A percentile compares a stretch with the other conserved stretches of the same genome.
These are phyloP conservation scores for Neurospora hispaniola DNA, from an alignment of 495 filamentous ascomycete genomes.

Conservation along the genomic window DNA sequence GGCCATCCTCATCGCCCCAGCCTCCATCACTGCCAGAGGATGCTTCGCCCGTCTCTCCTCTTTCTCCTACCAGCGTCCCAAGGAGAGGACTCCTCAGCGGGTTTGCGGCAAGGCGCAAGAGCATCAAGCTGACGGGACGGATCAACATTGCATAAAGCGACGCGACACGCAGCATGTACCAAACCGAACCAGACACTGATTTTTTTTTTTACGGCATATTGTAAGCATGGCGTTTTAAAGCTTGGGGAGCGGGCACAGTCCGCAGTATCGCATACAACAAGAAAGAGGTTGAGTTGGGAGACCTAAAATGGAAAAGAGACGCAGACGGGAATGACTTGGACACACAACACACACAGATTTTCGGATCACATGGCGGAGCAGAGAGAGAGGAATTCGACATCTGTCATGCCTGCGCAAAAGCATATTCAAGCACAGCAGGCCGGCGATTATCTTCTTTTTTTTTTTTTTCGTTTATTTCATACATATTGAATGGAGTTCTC, in stretches of 20 bases:
- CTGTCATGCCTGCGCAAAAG: background rate
- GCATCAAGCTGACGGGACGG: slow-evolving; percentile 24
- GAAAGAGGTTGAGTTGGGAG: background rate
- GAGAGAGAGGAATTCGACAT: background rate
- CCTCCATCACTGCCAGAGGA: background rate
- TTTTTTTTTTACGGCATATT: background rate
- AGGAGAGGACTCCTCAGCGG: slow-evolving; percentile 33
- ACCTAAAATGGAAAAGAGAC: background rate
- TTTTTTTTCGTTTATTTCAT: background rate
- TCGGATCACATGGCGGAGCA: background rate
- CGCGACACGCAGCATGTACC: background rate
- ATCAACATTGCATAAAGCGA: background rate
- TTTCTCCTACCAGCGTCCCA: background rate
- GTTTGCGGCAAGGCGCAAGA: slow-evolving; percentile 29
- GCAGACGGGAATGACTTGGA: background rate
- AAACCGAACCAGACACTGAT: background rate
- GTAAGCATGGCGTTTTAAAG: background rate
- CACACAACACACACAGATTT: background rate
- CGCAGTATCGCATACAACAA: background rate
- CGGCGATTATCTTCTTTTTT: background rate
- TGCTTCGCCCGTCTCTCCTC: background rate
- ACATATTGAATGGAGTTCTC: background rate
- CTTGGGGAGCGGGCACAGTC: background rate
- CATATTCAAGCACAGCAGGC: background rate
- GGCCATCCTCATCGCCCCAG: background rate